Evolutionary conservation across 768 basidiomycete species (phyloP).

Genomic region (Favolaschia claudopus): DNA sequence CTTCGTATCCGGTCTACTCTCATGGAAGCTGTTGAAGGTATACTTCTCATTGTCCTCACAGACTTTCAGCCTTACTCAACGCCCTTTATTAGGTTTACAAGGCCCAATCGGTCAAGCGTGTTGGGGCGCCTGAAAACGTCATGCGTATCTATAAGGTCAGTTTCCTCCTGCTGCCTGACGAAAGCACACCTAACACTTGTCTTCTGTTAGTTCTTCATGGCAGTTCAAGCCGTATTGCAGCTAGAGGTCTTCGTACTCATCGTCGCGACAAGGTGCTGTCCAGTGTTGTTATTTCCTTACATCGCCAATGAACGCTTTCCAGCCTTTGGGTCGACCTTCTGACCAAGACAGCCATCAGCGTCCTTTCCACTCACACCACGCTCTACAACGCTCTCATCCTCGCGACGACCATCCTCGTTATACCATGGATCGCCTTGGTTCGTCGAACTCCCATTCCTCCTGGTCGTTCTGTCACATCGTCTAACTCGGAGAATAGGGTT

Average conservation of each 20-base stretch:
- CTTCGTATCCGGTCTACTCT: constrained; percentile 49
- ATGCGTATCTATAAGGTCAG: constrained; percentile 58
- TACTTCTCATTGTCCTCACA: neutral
- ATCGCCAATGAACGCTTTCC: neutral
- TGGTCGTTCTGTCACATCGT: neutral
- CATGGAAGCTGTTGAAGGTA: constrained; percentile 55
- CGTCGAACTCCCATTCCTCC: constrained; percentile 1
- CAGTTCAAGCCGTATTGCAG: constrained; percentile 61
- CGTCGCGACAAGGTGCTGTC: constrained; percentile 42
- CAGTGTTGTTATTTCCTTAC: neutral
- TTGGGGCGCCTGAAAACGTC: constrained; percentile 60
- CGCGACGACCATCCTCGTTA: constrained; percentile 48
- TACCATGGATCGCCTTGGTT: constrained; percentile 64
- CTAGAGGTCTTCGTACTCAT: constrained; percentile 60
- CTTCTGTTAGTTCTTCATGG: constrained; percentile 57
- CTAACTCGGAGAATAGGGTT: constrained; percentile 47
- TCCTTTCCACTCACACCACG: constrained; percentile 48
- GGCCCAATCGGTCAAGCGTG: constrained; percentile 55
- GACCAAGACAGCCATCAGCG: constrained; percentile 51
- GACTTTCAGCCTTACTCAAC: neutral
- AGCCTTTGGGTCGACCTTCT: constrained; percentile 67
- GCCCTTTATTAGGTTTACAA: constrained; percentile 51
- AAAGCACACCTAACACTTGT: neutral
- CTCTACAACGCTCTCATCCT: constrained; percentile 56
- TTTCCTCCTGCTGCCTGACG: neutral